These are phyloP conservation scores for Elsinoe batatas DNA, from an alignment of 2,329 filamentous ascomycete species.

Conservation along the genomic window DNA sequence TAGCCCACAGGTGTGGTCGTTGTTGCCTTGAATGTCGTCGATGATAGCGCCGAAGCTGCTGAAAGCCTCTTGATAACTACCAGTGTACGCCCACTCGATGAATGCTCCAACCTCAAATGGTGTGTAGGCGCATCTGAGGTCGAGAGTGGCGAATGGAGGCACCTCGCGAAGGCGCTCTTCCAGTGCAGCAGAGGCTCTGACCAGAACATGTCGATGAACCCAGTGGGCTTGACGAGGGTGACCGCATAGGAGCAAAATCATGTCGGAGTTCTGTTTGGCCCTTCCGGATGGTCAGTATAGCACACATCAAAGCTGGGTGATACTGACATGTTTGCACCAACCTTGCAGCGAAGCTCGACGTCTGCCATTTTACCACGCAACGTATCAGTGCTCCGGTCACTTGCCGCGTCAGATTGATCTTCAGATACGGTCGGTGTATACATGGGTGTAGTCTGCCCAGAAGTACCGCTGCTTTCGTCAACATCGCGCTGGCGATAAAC, in stretches of 20 bases:
- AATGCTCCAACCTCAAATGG: background rate
- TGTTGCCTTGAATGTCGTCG: background rate
- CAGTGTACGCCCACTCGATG: background rate
- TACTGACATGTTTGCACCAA: no score
- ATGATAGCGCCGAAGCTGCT: background rate
- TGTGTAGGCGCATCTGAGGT: background rate
- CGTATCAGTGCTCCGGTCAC: no score
- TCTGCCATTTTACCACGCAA: no score
- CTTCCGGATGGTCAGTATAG: background rate
- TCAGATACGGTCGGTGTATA: no score
- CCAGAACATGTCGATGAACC: background rate
- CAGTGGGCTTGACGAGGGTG: background rate
- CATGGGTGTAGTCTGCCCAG: no score
- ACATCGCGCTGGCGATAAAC: no score
- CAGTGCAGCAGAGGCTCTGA: background rate
- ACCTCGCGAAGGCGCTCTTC: background rate
- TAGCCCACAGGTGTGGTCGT: background rate
- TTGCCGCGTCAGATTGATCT: no score
- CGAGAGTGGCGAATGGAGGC: background rate
- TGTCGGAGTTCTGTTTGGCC: background rate
- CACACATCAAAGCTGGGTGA: no score
- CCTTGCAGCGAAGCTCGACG: no score
- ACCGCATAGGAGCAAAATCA: background rate
- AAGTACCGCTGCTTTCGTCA: no score
- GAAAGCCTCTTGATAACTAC: background rate